Evolutionary conservation across 768 basidiomycete species (phyloP).

Genomic region (Harrya chromipes): DNA sequence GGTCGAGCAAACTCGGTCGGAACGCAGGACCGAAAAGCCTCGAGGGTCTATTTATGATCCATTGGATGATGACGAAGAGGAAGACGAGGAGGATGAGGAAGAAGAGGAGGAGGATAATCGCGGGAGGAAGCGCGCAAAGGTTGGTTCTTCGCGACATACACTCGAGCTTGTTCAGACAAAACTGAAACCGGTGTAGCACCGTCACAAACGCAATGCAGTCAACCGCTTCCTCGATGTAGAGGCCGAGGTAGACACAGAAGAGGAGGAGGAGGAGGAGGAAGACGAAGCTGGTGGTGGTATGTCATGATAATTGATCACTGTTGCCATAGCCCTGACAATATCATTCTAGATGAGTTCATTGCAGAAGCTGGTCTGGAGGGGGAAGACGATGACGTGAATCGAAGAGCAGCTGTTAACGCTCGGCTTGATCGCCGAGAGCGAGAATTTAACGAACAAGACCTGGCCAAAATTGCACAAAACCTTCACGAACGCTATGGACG

Average conservation of each 20-base stretch:
- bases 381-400: conserved; percentile 55
- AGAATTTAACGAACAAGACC: conserved; percentile 72
- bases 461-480: conserved; percentile 81
- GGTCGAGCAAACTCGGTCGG: conserved; percentile 22
- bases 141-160: conserved; percentile 24
- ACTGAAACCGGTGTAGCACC: conserved; percentile 40
- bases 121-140: conserved; percentile 62
- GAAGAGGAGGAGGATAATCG: conserved; percentile 40
- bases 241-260: conserved; percentile 95
- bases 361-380: conserved; percentile 58
- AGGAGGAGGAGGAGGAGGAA: conserved; percentile 90
- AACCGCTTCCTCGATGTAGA: conserved; percentile 94
- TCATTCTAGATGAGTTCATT: conserved; percentile 62
- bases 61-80: conserved; percentile 44
- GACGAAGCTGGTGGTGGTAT: conserved; percentile 63
- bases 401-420: conserved; percentile 58
- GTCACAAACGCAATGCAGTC: conserved; percentile 60
- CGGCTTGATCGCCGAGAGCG: conserved; percentile 68
- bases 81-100: conserved; percentile 59
- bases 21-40: conserved; percentile 22
- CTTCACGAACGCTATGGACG: conserved; percentile 75
- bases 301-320: conserved; percentile 13
- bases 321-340: conserved; percentile 11
- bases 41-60: conserved; percentile 35
- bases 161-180: conserved; percentile 7